phyloP scores from a whole-genome alignment of 768 basidiomycete species.

The Guyanaporus albipodus region DNA sequence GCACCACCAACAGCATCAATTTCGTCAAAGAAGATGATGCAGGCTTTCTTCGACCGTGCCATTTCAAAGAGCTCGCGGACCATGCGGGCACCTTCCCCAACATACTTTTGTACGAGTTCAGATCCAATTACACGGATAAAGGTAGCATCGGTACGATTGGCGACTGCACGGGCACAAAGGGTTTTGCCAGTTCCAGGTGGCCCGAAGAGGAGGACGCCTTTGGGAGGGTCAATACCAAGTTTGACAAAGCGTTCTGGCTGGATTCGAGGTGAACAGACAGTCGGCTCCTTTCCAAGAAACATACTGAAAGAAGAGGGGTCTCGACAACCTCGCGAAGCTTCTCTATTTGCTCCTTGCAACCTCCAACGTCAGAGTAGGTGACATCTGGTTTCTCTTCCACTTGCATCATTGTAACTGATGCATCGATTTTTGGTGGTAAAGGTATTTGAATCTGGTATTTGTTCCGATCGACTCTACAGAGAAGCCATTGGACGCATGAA shows the following conservation, averaged over 20 bases:
- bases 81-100: constrained; percentile 98
- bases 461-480: constrained; percentile 80
- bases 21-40: constrained; percentile 99
- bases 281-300: constrained; percentile 25
- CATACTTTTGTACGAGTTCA: constrained; percentile 99
- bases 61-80: constrained; percentile 98
- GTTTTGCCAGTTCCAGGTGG: constrained; percentile 99
- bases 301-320: constrained; percentile 86
- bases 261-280: constrained; percentile 15
- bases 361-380: constrained; percentile 96
- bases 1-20: constrained; percentile 98
- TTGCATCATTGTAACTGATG: constrained; percentile 99
- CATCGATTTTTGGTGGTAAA: constrained; percentile 96
- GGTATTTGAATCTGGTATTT: constrained; percentile 99
- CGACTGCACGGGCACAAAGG: constrained; percentile 95
- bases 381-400: constrained; percentile 99
- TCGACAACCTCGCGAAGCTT: constrained; percentile 98
- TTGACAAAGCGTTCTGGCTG: constrained; percentile 99
- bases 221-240: constrained; percentile 98
- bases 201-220: constrained; percentile 93
- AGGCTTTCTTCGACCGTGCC: constrained; percentile 98
- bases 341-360: constrained; percentile 99
- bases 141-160: constrained; percentile 97
- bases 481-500: constrained; percentile 5
- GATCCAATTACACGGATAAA: constrained; percentile 99